Percentiles rank a stretch among this genome's conserved stretches.
Evolutionary conservation across 768 basidiomycete species (phyloP).

Genomic region (Tricholoma sp.): DNA sequence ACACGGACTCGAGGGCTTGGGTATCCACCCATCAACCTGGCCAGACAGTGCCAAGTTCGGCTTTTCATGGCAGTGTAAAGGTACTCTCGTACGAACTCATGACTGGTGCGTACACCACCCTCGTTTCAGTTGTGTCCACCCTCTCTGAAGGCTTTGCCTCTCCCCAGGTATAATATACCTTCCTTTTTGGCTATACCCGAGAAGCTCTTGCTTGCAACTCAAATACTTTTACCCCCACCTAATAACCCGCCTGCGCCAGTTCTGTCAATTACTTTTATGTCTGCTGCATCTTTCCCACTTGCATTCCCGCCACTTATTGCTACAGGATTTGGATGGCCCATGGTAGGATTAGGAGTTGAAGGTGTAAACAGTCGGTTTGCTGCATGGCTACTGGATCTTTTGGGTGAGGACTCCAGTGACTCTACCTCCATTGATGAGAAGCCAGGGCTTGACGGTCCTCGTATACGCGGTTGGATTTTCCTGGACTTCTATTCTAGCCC

Average conservation of each 20-base stretch:
- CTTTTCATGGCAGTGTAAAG: slow-evolving; percentile 76
- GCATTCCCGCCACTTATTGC: slow-evolving; percentile 76
- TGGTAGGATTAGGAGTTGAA: slow-evolving; percentile 71
- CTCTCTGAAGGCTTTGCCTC: slow-evolving; percentile 1
- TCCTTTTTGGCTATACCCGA: slow-evolving; percentile 82
- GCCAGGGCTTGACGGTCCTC: slow-evolving; percentile 23
- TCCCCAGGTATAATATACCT: slow-evolving; percentile 68
- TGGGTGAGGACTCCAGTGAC: slow-evolving; percentile 24
- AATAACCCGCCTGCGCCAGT: slow-evolving; percentile 31
- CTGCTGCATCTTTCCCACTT: slow-evolving; percentile 76
- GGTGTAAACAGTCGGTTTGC: slow-evolving; percentile 80
- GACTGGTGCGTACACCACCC: slow-evolving; percentile 61
- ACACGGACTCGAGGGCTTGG: slow-evolving; percentile 61
- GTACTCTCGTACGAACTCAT: slow-evolving; percentile 66
- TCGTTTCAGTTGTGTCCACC: background rate
- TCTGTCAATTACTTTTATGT: slow-evolving; percentile 76
- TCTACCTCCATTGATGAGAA: slow-evolving; percentile 13
- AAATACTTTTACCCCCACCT: slow-evolving; percentile 42
- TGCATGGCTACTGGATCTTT: slow-evolving; percentile 59
- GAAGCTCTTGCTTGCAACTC: slow-evolving; percentile 58
- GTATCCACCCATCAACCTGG: slow-evolving; percentile 87
- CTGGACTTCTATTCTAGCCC: slow-evolving; percentile 73
- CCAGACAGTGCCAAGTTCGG: slow-evolving; percentile 70
- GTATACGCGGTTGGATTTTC: slow-evolving; percentile 70
- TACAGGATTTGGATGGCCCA: slow-evolving; percentile 80